Evolutionary conservation across 2,329 filamentous ascomycete species (phyloP).

Genomic region (Epichloe scottii): DNA sequence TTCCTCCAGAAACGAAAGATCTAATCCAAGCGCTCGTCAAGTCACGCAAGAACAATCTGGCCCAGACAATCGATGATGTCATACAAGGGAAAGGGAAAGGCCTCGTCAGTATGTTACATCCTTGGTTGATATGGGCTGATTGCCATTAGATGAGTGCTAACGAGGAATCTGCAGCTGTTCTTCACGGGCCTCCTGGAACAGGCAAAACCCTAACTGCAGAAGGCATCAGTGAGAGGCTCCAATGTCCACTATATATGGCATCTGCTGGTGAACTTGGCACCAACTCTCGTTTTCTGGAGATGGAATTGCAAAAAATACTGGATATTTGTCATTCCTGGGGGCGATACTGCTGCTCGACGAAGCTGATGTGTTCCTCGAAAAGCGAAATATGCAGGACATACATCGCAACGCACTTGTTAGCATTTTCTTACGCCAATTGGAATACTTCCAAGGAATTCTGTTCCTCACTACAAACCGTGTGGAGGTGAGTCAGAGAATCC

Average conservation of each 20-base stretch:
- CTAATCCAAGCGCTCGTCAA: constrained; percentile 68
- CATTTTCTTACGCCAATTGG: constrained; percentile 74
- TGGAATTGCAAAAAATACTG: constrained; percentile 69
- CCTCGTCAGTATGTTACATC: constrained; percentile 44
- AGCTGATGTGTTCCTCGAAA: constrained; percentile 74
- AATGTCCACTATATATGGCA: constrained; percentile 72
- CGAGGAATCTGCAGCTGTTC: constrained; percentile 38
- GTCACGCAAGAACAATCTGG: constrained; percentile 70
- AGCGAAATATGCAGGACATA: constrained; percentile 70
- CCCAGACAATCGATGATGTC: constrained; percentile 71
- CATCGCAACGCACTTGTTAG: constrained; percentile 76
- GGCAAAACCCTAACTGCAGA: constrained; percentile 85
- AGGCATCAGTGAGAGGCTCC: constrained; percentile 70
- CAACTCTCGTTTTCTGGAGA: constrained; percentile 60
- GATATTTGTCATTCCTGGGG: constrained; percentile 77
- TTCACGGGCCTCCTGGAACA: constrained; percentile 77
- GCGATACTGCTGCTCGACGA: constrained; percentile 78
- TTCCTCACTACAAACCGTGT: constrained; percentile 86
- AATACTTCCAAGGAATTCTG: constrained; percentile 86
- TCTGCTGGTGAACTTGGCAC: constrained; percentile 74
- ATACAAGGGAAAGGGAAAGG: constrained; percentile 79
- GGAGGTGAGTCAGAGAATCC: constrained; percentile 29
- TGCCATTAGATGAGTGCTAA: neutral
- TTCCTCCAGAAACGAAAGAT: constrained; percentile 47
- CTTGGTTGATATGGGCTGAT: neutral